Base-by-base conservation (phyloP, 2,329 filamentous ascomycete genomes). In the Trichoderma citrinoviride region DNA sequence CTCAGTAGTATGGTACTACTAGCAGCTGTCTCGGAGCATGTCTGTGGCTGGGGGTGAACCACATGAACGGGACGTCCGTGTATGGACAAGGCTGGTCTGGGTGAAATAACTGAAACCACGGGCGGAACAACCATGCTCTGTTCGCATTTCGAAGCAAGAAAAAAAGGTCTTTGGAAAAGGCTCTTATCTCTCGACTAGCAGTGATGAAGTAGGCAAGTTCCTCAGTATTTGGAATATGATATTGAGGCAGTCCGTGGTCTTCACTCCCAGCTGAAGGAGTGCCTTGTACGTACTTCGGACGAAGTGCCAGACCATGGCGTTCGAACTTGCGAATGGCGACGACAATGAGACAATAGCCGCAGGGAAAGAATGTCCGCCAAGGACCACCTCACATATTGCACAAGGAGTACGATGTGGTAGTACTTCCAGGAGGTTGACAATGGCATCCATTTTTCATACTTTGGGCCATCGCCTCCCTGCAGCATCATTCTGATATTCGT, bases 401-500 rank as follows among this genome's bases (percentile, higher is more conserved):
- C 23, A 44, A 29, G 55, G 33, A 37, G 33, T 37, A 14, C 8
- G 33, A 37, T 37, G 33, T 37, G 14, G 33, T 37, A 37, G 33
- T 3, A 41, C 41, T 52, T 33, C 27, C 12, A 52, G 56, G 44
- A 60, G 57, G 37, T 52, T 50, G 12, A 40, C 21, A 41, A 44
- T 29, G 40, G 19, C 41, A 25, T 33, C 27, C 49, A 33, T 29
- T 53, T 19, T 44, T 53, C 27, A 62, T 27, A 53, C 25, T 44
- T 46, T 46, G 37, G 40, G 19, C 49, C 37, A 54, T 37, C 15
- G 25, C 43, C 60, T 44, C 60, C 60, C 60, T 62, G 49, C 47
- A 54, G 40, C 15, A 54, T 43, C 14, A 25, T 37, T 46, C 23
- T 44, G 14, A 37, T 37, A 44, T 3, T 19, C 19, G 49, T 10